Evolutionary conservation across 371 early-diverging fungal genomes (phyloP).

Genomic region (Phascolomyces articulosus): DNA sequence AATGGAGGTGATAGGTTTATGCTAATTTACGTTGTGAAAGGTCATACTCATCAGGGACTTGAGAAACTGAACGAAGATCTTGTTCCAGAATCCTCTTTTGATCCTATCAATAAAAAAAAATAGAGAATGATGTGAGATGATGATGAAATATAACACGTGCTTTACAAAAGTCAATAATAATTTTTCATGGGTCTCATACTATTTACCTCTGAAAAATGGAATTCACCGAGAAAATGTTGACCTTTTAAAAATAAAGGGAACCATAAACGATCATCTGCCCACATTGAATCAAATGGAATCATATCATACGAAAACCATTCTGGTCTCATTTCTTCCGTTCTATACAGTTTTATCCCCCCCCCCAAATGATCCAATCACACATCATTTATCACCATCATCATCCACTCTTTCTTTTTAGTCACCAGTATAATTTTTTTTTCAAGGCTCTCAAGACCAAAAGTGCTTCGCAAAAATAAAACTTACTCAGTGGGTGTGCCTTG

Average conservation of each 20-base stretch:
- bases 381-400: too few species aligned
- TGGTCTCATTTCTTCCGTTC: slow-evolving; percentile 68
- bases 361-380: too few species aligned
- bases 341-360: too few species aligned
- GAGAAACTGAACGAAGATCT: background rate
- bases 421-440: too few species aligned
- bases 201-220: slow-evolving; percentile 39
- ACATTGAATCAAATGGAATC: slow-evolving; percentile 59
- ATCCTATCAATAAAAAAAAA: background rate
- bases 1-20: background rate
- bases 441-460: too few species aligned
- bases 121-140: slow-evolving; percentile 2
- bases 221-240: slow-evolving; percentile 33
- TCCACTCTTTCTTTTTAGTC: too few species aligned
- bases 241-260: slow-evolving; percentile 36
- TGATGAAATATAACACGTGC: background rate
- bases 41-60: background rate
- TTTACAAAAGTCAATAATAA: background rate
- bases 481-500: slow-evolving; percentile 64
- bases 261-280: slow-evolving; percentile 61
- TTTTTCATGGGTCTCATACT: slow-evolving; percentile 31
- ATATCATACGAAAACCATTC: slow-evolving; percentile 57
- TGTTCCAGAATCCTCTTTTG: background rate
- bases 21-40: background rate
- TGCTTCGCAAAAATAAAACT: slow-evolving; percentile 4